Conservation (phyloP, 2,329 filamentous ascomycete species). For the Talaromyces sp. region DNA sequence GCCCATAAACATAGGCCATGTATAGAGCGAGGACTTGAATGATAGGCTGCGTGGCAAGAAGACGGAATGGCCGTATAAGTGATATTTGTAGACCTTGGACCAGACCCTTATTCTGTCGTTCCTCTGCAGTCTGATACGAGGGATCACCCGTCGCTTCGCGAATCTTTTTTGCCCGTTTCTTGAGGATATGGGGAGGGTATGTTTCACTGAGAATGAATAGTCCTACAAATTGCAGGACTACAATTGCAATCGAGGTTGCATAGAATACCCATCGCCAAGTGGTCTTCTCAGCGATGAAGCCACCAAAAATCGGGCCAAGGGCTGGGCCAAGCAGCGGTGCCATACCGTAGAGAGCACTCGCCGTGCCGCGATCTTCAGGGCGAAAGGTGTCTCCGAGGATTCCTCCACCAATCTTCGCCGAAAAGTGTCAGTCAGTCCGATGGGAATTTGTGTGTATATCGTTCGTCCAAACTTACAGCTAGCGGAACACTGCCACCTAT, state of each 20-base stretch:
- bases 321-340: conserved; percentile 57
- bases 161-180: background rate
- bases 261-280: conserved; percentile 73
- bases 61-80: conserved; percentile 47
- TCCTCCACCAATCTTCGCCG: conserved; percentile 41
- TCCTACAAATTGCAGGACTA: conserved; percentile 47
- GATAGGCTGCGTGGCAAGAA: conserved; percentile 52
- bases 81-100: conserved; percentile 46
- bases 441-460: background rate
- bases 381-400: conserved; percentile 54
- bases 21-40: conserved; percentile 49
- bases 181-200: background rate
- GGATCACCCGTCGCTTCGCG: background rate
- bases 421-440: background rate
- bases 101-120: background rate
- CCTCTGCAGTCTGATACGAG: background rate
- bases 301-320: conserved; percentile 57
- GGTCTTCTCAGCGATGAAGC: conserved; percentile 57
- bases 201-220: conserved; percentile 39
- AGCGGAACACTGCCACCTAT: conserved; percentile 55
- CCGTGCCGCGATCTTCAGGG: conserved; percentile 50
- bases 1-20: conserved; percentile 51
- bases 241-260: conserved; percentile 58
- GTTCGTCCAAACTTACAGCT: conserved; percentile 33
- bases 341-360: conserved; percentile 50